Base-by-base conservation (phyloP, 768 basidiomycete species). In the Lentinula lateritia region DNA sequence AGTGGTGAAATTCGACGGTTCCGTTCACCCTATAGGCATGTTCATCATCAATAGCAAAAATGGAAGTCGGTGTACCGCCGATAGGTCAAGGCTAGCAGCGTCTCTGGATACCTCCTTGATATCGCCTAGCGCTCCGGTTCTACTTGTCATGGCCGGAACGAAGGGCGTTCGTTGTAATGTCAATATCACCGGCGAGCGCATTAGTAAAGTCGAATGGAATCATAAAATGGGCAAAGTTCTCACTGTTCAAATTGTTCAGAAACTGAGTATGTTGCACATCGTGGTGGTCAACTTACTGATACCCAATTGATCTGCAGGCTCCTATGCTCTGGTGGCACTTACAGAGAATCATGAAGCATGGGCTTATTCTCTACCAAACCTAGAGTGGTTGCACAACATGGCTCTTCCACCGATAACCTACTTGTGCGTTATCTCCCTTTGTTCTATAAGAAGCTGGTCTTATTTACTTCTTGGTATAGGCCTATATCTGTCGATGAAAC, bases 131-230 rank as follows among this genome's bases (percentile, higher is more conserved):
- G 20, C 61, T 15, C 66, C 60, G 2, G 68, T 83, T 38, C 62
- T 77, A 13, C 66, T 78, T 45, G 69, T 91, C 0, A 74, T 78
- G 1, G 81, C 82, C 12, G 85, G 87, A 18, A 71, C 73, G 9
- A 88, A 83, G 65, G 85, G 86, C 57, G 87, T 82, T 2, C 77
- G 84, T 62, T 79, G 77, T 55, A 76, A 78, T 50, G 71, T 80
- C 4, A 81, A 88, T 66, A 76, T 92, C 41, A 84, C 77, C 50
- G 91, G 91, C 3, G 84, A 90, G 13, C 78, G 83, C 50, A 71
- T 92, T 18, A 84, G 80, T 4, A 90, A 84, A 70, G 80, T 77
- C 1, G 89, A 93, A 18, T 87, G 90, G 85, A 75, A 76, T 18
- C 55, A 56, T 42, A 85, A 84, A 66, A 67, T 70, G 13, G 87